A percentile compares a stretch with the other conserved stretches of the same genome.
phyloP scores from a whole-genome alignment of 2,329 filamentous ascomycete genomes.

The Aspergillus bombycis region DNA sequence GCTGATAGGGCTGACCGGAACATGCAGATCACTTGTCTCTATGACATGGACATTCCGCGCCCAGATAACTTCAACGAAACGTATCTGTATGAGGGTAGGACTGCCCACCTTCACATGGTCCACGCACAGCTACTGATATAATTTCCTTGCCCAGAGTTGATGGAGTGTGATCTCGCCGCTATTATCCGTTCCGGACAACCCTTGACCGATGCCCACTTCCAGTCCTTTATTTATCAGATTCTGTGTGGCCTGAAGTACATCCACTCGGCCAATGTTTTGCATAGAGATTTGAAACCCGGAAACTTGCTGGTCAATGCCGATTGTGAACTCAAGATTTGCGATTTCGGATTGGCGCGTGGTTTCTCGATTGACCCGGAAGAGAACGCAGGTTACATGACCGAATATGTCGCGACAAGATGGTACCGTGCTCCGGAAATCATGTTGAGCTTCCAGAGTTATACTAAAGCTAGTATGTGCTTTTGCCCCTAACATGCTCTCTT shows the following conservation, averaged over 20 bases:
- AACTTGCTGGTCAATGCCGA: conserved; percentile 98
- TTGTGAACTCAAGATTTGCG: conserved; percentile 98
- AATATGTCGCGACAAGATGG: conserved; percentile 98
- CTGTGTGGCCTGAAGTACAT: conserved; percentile 99
- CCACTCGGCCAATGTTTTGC: conserved; percentile 95
- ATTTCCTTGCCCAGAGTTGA: conserved; percentile 70
- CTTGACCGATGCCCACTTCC: conserved; percentile 97
- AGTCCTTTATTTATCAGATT: conserved; percentile 99
- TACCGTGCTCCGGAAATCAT: conserved; percentile 99
- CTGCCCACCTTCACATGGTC: neutral
- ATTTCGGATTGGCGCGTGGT: conserved; percentile 93
- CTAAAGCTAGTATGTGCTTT: conserved; percentile 89
- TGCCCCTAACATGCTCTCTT: conserved; percentile 2
- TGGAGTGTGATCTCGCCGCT: conserved; percentile 97
- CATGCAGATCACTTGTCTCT: conserved; percentile 89
- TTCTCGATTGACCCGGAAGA: conserved; percentile 98
- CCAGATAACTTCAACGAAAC: conserved; percentile 99
- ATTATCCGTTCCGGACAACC: conserved; percentile 98
- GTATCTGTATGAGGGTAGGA: conserved; percentile 93
- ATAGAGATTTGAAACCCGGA: conserved; percentile 94
- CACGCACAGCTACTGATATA: conserved; percentile 13
- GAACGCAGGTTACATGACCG: conserved; percentile 99
- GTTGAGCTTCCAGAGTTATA: conserved; percentile 99
- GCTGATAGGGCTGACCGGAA: conserved; percentile 40
- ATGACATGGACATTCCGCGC: conserved; percentile 98